Base-by-base conservation (phyloP, 1,139 yeast genomes). In the Eremothecium sinecaudum region DNA sequence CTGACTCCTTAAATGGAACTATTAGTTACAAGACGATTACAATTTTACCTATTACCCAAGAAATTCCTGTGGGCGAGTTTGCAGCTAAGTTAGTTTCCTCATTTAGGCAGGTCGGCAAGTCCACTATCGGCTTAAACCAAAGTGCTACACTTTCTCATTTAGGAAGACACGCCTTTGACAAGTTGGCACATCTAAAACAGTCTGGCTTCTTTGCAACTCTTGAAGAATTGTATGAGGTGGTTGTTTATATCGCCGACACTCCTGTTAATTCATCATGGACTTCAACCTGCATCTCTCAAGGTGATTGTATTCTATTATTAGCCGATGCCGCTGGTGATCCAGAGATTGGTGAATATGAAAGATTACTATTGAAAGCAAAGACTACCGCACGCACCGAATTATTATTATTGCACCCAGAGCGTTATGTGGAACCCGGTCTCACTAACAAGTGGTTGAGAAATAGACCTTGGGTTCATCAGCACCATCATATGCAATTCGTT, bases 161-260 rank as follows among this genome's bases (percentile, higher is more conserved):
- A 39, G 98, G 98, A 1, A 71, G 87, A 36, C 84, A 87, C 59
- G 97, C 98, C 0, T 90, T 90, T 62, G 94, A 84, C 56, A 87
- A 79, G 47, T 66, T 90, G 39, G 84, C 95, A 0, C 75, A 79
- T 37, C 64, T 90, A 50, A 86, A 84, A 53, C 75, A 87, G 42
- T 73, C 92, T 31, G 95, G 96, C 0, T 83, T 80, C 50, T 79
- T 90, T 50, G 83, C 95, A 0, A 93, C 86, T 44, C 66, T 90
- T 37, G 98, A 90, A 63, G 97, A 87, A 50, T 73, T 75, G 43
- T 83, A 78, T 53, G 84, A 87, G 48, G 80, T 87, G 3, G 80
- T 90, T 5, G 74, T 90, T 3, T 90, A 90, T 51, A 75, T 90
- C 15, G 90, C 93, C 24, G 97, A 90, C 50, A 77, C 95, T 0